Evolutionary conservation across 2,329 filamentous ascomycete species (phyloP), one percentile per base, ranked within the genome.

Genomic region (Tolypocladium paradoxum): DNA sequence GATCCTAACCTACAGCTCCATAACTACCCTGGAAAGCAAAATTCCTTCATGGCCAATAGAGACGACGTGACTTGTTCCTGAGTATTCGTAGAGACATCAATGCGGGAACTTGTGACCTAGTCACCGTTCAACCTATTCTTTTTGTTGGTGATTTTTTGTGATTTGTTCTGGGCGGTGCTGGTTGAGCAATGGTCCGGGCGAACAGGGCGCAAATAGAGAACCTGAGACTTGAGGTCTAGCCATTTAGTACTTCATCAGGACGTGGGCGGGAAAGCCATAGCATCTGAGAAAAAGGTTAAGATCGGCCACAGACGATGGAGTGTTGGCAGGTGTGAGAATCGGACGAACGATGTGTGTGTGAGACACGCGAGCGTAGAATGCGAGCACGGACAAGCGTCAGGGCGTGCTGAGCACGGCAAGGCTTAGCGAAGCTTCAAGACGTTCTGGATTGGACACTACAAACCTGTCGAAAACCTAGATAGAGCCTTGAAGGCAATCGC

Each of bases 381-480:
- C 53, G 49, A 49, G 53, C 49, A 48, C 49, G 46, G 36, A 36
- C 37, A 37, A 46, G 24, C n/a, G 20, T 48, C 35, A 24, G 22
- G 33, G 33, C 38, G 51, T 50, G 37, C 36, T 49, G 51, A 24
- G 20, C 18, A 35, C 37, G 12, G 14, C 18, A 46, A 31, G 27
- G 12, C 31, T 49, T 50, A 43, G 31, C 43, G 22, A 46, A 31
- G n/a, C 5, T 36, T 20, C 37, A 36, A 27, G 27, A 33, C 43
- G 18, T 33, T 31, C 24, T 50, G 48, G 29, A 49, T 53, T 47
- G 48, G 51, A 53, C 60, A 59, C 61, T 62, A 64, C 68, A 65
- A 63, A 70, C 68, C 68, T 70, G 61, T 61, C 58, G 60, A 62
- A 61, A 71, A 76, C 76, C 77, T 79, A 79, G 65, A 78, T 70